Percentiles rank a stretch among this genome's conserved stretches.
Evolutionary conservation across 2,329 filamentous ascomycete genomes (phyloP).

Genomic region (Cladosporium sp.): DNA sequence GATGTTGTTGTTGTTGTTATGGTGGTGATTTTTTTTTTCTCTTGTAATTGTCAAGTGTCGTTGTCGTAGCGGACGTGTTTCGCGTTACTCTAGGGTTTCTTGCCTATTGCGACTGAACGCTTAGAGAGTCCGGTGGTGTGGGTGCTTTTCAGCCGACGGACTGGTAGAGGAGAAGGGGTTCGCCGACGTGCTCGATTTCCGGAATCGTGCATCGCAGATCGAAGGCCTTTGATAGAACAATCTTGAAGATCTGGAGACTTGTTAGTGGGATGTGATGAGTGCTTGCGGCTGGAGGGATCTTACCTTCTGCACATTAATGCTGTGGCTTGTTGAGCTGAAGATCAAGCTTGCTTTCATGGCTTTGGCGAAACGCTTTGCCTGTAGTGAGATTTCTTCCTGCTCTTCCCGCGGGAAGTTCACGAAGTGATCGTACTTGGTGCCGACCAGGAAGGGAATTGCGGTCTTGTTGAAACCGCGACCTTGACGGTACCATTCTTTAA

Average conservation of each 20-base stretch:
- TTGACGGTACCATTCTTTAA: constrained; percentile 99
- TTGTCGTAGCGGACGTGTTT: constrained; percentile 1
- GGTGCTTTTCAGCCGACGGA: constrained; percentile 32
- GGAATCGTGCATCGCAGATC: constrained; percentile 98
- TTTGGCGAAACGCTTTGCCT: constrained; percentile 94
- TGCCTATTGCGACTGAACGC: not conserved
- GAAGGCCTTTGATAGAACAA: constrained; percentile 96
- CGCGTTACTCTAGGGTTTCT: not conserved
- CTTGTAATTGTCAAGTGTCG: no score
- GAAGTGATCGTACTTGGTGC: constrained; percentile 98
- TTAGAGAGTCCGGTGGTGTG: not conserved
- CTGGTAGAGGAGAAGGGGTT: constrained; percentile 83
- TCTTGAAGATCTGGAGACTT: constrained; percentile 85
- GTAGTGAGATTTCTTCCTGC: constrained; percentile 96
- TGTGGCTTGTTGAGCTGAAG: constrained; percentile 98
- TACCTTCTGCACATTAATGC: constrained; percentile 99
- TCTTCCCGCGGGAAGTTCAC: constrained; percentile 97
- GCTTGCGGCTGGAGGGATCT: no score
- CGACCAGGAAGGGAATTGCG: constrained; percentile 94
- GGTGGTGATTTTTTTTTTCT: not conserved
- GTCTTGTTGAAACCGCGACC: constrained; percentile 99
- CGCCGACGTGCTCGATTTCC: constrained; percentile 96
- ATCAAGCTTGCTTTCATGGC: constrained; percentile 97
- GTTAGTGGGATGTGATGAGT: not conserved
- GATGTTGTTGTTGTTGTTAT: not conserved